Base-by-base conservation (phyloP, 2,329 filamentous ascomycete genomes). In the Nannizzia gypsea region DNA sequence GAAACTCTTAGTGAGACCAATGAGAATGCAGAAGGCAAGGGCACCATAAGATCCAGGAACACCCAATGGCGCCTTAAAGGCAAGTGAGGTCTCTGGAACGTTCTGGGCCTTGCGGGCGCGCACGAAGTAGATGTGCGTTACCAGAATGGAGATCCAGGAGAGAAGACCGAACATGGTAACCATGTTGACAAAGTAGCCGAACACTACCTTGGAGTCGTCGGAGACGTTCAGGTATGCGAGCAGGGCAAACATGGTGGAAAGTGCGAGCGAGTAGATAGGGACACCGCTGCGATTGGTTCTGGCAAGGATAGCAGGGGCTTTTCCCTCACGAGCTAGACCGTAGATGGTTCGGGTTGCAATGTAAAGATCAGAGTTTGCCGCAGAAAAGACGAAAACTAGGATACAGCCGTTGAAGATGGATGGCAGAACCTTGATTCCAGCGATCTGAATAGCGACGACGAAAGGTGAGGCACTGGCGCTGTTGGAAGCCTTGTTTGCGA, bases 1-100 rank as follows among this genome's bases (percentile, higher is more conserved):
- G 73, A 84, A 93, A 78, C 90, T 91, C 81, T 93, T 95, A 68
- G 89, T 92, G 57, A 95, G 69, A 1, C 86, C 82, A 61, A 89
- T 84, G 42, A 86, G 70, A 31, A 83, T 74, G 67, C 80, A 83
- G 63, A 79, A 79, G 75, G 84, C 81, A 5, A 90, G 75, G 0
- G 82, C 81, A 8, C 74, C 71, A 64, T 79, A 85, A 0, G 87
- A 87, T 13, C 78, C 81, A 63, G 82, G 83, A 9, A 75, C 76
- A 62, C 79, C 77, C 58, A 73, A 74, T 11, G 69, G 71, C 6
- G 76, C 74, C 63, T 70, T 74, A 71, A 78, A 73, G 9, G 72
- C 66, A 3, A 78, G 69, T 1, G 70, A 67, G 28, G 68, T 63
- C n/a, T 68, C 64, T 40, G 69, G 64, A 48, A 75, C 67, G 3